Evolutionary conservation across 176 grass and related monocot species (phyloP), one percentile per base, ranked within the genome.

Genomic region (Cymbopogon citratus): DNA sequence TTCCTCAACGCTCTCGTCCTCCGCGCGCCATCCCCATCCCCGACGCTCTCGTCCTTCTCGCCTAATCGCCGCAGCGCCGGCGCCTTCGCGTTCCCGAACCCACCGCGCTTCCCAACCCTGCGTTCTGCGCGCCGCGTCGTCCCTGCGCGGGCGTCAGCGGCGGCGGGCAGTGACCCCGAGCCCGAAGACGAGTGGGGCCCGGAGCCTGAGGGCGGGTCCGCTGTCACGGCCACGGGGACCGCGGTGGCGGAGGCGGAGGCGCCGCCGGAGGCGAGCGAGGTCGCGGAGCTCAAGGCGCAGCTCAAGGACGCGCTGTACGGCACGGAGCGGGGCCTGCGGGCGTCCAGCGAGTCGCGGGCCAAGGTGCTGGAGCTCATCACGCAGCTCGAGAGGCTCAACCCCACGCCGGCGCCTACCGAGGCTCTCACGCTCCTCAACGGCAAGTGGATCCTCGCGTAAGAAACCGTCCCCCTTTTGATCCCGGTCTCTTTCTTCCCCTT

Each of bases 401-500:
- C 90, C 15, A 95, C 92, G 21, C 95, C 95, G 3, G 95, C 90
- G 25, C 96, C 96, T 16, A 98, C 95, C 35, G 87, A 98, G 38
- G 92, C 92, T 60, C 91, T 95, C 40, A 54, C 85, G 24, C 90
- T 98, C 21, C 87, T 98, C 68, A 85, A 95, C 88, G 96, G 92
- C 51, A 98, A 93, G 66, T 95, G 96, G 96, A 98, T 98, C 75
- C 91, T 98, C 65, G 88, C 82, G 96, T 98, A 95, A 79, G 88
- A 16, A 52, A 14, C 63, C 13, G 21, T 7, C 48, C 48, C 16
- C 14, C 34, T 15, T 18, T 59, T 46, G 13, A 72, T 46, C 68
- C 38, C 10, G 36, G 10, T 33, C 71, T 12, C 39, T 38, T 9
- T 21, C 31, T 4, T 9, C 46, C 38, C 3, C 61, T 12, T 51